Evolutionary conservation across 108 stramenopile genomes (phyloP), one percentile per base, ranked within the genome.

Genomic region (Tribonema minus): DNA sequence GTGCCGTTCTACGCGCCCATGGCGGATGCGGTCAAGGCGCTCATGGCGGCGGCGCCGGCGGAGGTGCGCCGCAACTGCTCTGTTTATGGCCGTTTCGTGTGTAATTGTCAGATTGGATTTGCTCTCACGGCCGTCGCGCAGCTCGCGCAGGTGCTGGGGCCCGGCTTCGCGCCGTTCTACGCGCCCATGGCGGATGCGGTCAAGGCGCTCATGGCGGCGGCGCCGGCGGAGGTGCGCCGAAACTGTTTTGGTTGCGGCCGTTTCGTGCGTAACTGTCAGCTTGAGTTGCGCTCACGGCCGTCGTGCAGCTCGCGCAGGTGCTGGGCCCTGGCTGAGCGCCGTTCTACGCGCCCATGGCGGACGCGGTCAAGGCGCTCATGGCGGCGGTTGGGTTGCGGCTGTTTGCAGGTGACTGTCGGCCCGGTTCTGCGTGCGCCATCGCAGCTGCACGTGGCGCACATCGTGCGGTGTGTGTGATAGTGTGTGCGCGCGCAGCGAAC

Each of bases 131-230:
- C 76, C 0, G 66, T 60, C 30, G 76, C 64, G 6, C 36, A 36
- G 7, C 30, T 68, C 12, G 76, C 76, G 27, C 38, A 75, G 67
- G 76, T 68, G 3, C 12, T 67, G 15, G 67, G 66, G 25, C 36
- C 66, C 36, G 67, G 58, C 6, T 76, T 76, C 67, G 58, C 26
- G 20, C 34, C 76, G 25, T 76, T 60, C 32, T 76, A 76, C 32
- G 1, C 9, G 58, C 33, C 30, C 15, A 58, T 68, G n/a, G 7
- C 66, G 30, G 37, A 46, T 12, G 65, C 36, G 2, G 58, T 58
- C 37, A 40, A 60, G 39, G 58, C 38, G 3, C 27, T 68, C 40
- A 4, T 74, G 2, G 37, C 27, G 37, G 23, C 39, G 2, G 46
- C 39, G 6, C 23, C 62, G 9, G 23, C 67, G 3, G n/a, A n/a